Evolutionary conservation across 2,329 filamentous ascomycete species (phyloP).

Genomic region (Paraphoma chrysanthemicola): DNA sequence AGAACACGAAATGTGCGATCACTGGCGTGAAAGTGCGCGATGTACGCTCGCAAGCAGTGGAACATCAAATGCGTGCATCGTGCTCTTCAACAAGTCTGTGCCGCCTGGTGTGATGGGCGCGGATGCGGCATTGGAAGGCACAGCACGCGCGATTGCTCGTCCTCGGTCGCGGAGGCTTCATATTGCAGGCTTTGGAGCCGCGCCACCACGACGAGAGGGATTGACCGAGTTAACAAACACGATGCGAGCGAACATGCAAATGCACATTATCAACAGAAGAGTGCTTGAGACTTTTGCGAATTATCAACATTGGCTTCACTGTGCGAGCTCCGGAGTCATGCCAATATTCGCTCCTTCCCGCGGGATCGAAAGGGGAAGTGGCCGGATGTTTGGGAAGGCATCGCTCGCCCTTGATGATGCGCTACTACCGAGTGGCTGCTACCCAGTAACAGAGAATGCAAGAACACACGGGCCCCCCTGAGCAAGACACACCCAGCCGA

Average conservation of each 20-base stretch:
- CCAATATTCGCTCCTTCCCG: neutral
- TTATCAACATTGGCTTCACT: neutral
- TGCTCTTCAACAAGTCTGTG: no score
- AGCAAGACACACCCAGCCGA: neutral
- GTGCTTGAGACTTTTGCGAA: neutral
- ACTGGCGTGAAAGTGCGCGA: no score
- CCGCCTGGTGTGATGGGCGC: no score
- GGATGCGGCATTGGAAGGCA: neutral
- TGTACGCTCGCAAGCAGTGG: no score
- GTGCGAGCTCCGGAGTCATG: neutral
- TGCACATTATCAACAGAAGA: no score
- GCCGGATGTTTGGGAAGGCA: neutral
- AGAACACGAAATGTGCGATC: neutral
- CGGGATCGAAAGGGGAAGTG: neutral
- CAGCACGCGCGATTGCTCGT: neutral
- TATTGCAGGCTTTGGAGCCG: neutral
- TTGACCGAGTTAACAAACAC: no score
- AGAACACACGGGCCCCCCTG: neutral
- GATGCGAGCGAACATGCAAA: no score
- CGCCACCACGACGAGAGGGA: neutral
- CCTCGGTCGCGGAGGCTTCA: neutral
- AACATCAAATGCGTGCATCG: neutral
- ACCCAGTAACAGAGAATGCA: neutral
- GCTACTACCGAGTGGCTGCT: neutral
- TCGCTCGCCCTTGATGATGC: neutral